phyloP scores from a whole-genome alignment of 1,139 yeast genomes.

The Protomyces pachydermus region DNA sequence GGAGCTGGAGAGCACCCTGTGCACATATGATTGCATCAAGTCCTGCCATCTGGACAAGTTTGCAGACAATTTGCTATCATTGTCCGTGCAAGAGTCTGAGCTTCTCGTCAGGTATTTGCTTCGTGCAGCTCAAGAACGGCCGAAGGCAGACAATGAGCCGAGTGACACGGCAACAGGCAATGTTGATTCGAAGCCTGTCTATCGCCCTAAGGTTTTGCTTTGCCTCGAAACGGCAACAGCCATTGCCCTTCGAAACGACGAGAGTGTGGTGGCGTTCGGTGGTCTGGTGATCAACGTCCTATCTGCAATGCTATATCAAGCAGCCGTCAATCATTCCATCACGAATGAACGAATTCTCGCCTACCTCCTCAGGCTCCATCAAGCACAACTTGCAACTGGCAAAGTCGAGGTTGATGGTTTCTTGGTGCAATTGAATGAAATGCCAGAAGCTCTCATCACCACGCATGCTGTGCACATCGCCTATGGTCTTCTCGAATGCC shows the following conservation, averaged over 20 bases:
- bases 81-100: constrained; percentile 11
- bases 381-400: not conserved
- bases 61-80: constrained; percentile 43
- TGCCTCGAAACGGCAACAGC: constrained; percentile 21
- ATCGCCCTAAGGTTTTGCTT: constrained; percentile 14
- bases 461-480: constrained; percentile 27
- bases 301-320: not conserved
- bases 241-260: not conserved
- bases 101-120: constrained; percentile 1
- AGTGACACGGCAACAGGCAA: not conserved
- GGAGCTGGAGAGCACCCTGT: constrained; percentile 78
- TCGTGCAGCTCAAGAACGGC: constrained; percentile 2
- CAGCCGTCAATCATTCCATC: not conserved
- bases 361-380: constrained; percentile 13
- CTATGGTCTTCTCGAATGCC: constrained; percentile 24
- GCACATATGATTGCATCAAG: constrained; percentile 74
- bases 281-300: constrained; percentile 3
- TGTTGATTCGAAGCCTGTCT: not conserved
- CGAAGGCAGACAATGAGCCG: not conserved
- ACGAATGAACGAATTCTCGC: constrained; percentile 18
- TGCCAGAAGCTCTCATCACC: constrained; percentile 14
- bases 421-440: not conserved
- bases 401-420: not conserved
- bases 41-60: constrained; percentile 56
- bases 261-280: not conserved